Percentiles rank a stretch among this genome's conserved stretches.
These are phyloP conservation scores for Coelastrella sp. DNA, from an alignment of 139 green algal genomes.

Conservation along the genomic window DNA sequence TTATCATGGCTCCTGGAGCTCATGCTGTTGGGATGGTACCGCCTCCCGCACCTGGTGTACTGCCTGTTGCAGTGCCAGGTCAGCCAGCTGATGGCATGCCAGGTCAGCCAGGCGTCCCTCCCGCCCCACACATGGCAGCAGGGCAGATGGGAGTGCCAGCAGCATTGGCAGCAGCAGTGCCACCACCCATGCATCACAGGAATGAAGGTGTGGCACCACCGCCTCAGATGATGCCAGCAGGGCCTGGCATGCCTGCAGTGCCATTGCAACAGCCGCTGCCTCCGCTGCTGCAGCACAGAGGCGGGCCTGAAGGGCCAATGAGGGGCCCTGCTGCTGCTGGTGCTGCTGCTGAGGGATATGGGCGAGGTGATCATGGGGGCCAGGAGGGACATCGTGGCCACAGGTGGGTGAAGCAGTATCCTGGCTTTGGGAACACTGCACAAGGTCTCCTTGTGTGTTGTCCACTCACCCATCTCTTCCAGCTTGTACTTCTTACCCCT, in stretches of 20 bases:
- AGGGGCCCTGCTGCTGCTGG: background rate
- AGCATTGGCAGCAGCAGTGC: constrained; percentile 5
- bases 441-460: no score
- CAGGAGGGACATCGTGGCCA: background rate
- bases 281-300: background rate
- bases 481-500: no score
- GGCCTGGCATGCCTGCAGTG: background rate
- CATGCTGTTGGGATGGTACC: background rate
- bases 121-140: background rate
- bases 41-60: background rate
- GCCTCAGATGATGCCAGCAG: background rate
- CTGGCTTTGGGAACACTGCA: background rate
- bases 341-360: background rate
- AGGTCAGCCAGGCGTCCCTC: background rate
- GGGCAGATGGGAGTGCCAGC: background rate
- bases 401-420: background rate
- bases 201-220: background rate
- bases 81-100: background rate
- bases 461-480: background rate
- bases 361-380: background rate
- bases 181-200: background rate
- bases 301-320: background rate
- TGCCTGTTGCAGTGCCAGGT: background rate
- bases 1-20: no score
- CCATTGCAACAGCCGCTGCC: constrained; percentile 15